Conservation (phyloP, 805 yeast genomes). For the Candida morakotiae region DNA sequence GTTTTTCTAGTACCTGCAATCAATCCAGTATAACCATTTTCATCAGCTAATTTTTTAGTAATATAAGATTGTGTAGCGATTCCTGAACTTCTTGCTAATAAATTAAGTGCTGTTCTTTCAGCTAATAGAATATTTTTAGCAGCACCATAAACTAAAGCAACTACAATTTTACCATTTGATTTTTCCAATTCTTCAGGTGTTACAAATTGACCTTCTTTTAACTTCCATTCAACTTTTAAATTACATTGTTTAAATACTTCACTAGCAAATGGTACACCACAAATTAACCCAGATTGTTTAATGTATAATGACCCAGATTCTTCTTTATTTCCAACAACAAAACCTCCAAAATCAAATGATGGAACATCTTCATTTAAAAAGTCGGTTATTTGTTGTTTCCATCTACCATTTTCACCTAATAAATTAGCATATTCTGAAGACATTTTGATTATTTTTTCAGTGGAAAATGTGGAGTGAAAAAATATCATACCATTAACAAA, state of each 20-base stretch:
- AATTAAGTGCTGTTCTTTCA: slow-evolving; percentile 81
- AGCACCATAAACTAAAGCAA: slow-evolving; percentile 77
- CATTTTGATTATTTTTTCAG: slow-evolving; percentile 6
- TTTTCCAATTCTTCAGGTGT: slow-evolving; percentile 42
- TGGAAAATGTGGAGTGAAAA: slow-evolving; percentile 4
- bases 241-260: slow-evolving; percentile 81
- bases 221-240: slow-evolving; percentile 67
- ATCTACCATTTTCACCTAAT: slow-evolving; percentile 70
- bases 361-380: slow-evolving; percentile 90
- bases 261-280: slow-evolving; percentile 86
- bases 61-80: slow-evolving; percentile 71
- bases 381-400: slow-evolving; percentile 74
- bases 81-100: slow-evolving; percentile 81
- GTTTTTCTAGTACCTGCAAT: slow-evolving; percentile 97
- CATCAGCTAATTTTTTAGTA: slow-evolving; percentile 58
- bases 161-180: slow-evolving; percentile 52
- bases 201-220: slow-evolving; percentile 59
- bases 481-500: background rate
- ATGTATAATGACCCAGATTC: slow-evolving; percentile 77
- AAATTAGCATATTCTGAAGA: slow-evolving; percentile 42
- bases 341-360: slow-evolving; percentile 91
- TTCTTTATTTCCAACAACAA: slow-evolving; percentile 75
- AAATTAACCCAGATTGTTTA: slow-evolving; percentile 73
- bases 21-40: slow-evolving; percentile 69
- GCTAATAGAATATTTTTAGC: slow-evolving; percentile 76